Base-by-base conservation (phyloP, 306 rosid genomes). In the Vigna radiata region DNA sequence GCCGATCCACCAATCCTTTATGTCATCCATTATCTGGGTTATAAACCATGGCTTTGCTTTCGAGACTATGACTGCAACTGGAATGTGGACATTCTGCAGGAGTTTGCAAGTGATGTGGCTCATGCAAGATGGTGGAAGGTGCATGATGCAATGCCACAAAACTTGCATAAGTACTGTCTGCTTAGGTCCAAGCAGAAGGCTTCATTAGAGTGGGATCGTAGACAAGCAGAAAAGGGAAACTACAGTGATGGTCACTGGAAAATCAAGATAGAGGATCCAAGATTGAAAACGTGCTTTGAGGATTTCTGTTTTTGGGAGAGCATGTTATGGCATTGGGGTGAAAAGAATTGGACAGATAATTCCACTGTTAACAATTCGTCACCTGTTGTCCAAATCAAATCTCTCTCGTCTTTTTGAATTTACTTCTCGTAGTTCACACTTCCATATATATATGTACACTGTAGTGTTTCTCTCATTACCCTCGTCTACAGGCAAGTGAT, bases 51-150 rank as follows among this genome's bases (percentile, higher is more conserved):
- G 98, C 75, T 85, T 29, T 93, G 98, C 84, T 93, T 93, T 85
- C 90, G 96, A 6, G 96, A 93, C 75, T 93, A 93, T 6, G 95
- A 93, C 80, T 93, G 98, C 90, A 91, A 93, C 82, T 91, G 96
- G 95, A 93, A 91, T 21, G 96, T 86, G 12, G 94, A 90, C 76
- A 67, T 85, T 72, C 76, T 89, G 79, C 91, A 72, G 84, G 91
- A 88, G 73, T 93, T 90, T 77, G 98, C 98, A 0, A 93, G 96
- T 16, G 86, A 93, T 37, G 88, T 86, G 31, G 98, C 98, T 7
- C 98, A 93, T 65, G 82, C 88, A 33, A 85, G 87, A 62, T 93
- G 95, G 98, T 91, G 98, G 98, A 86, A 85, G 84, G 93, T 91
- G 66, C 96, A 88, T 23, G 97, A 91, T 27, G 97, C 96, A 69